Base-by-base conservation (phyloP, 495 filamentous ascomycete genomes). In the Aspergillus incahuasiensis region DNA sequence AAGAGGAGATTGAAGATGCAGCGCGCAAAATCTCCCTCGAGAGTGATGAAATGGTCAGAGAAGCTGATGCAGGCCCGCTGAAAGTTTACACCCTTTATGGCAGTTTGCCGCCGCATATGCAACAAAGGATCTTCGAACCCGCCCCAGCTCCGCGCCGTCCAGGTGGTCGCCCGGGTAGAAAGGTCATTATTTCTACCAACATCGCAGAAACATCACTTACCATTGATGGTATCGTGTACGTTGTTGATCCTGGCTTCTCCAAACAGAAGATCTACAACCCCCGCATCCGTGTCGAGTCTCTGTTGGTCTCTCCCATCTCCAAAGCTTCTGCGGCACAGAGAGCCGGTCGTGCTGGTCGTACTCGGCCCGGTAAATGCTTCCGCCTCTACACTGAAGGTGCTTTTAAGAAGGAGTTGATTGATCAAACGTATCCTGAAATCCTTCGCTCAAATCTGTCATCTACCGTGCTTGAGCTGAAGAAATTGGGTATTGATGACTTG, bases 191-290 rank as follows among this genome's bases (percentile, higher is more conserved):
- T 25, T 87, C 91, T 5, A 99, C 95, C 48, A 99, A 99, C 67
- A 97, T 99, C 67, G 95, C 95, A 7, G 95, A 99, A 74, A 99
- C 95, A 0, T 90, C 85, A 56, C 84, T 97, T 66, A 99, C 95
- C 38, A 99, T 99, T 49, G 95, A 99, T 67, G 95, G 95, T 66
- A 97, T 99, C 56, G 95, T 99, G 21, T 99, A 96, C 60, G 95
- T 99, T 16, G 92, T 99, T 8, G 95, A 99, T 66, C 94, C 95
- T 6, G 95, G 95, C 19, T 99, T 99, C 75, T 95, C 89, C 69
- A 99, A 99, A 79, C 95, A 99, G 68, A 99, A 99, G 74, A 91
- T 99, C 58, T 99, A 97, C 80, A 96, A 97, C 66, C 92, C 95
- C 21, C 86, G 95, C 50, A 89, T 96, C 53, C 88, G 95, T 66